Evolutionary conservation across 345 rosid genomes (phyloP), one percentile per base, ranked within the genome.

Genomic region (Ceriops decandra): DNA sequence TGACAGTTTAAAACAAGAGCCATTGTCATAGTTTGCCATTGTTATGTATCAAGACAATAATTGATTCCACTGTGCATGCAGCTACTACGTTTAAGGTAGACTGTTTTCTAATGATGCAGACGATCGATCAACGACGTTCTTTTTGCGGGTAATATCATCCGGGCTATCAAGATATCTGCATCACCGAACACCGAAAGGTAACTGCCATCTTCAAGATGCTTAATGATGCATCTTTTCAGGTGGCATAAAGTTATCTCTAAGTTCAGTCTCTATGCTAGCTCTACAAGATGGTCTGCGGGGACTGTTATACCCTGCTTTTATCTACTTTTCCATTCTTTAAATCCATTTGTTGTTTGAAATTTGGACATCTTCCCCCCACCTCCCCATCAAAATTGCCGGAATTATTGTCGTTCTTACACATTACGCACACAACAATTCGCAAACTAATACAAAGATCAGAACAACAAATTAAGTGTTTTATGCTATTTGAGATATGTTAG

Each of bases 51-150:
- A 11, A 13, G 49, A 17, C 10, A 42, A 42, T 42, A 42, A 11
- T 42, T 42, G 49, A 42, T 56, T 54, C 36, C 9, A 33, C 36
- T 6, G 1, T 33, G 36, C 36, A 33, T 1, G 36, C 36, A 7
- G 36, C 36, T 33, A 24, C 24, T 24, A 24, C 24, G 36, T 7
- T 33, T 61, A 8, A 17, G 26, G 35, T 32, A 6, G 20, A 19
- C 1, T 62, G 21, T 42, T 24, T 5, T 17, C 24, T 7, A n/a
- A 17, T 11, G 26, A 20, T 73, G 76, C 79, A 84, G 87, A 88
- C 89, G 17, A 24, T 24, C 24, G 24, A 77, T 88, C n/a, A 88
- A 88, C 17, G 93, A 88, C 57, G 93, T 88, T 49, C 78, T 86
- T 10, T 77, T 85, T 7, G 89, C 0, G 85, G 31, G 72, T 88